Evolutionary conservation across 164 flowering plant species (phyloP).

Genomic region (Vitis rupestris): DNA sequence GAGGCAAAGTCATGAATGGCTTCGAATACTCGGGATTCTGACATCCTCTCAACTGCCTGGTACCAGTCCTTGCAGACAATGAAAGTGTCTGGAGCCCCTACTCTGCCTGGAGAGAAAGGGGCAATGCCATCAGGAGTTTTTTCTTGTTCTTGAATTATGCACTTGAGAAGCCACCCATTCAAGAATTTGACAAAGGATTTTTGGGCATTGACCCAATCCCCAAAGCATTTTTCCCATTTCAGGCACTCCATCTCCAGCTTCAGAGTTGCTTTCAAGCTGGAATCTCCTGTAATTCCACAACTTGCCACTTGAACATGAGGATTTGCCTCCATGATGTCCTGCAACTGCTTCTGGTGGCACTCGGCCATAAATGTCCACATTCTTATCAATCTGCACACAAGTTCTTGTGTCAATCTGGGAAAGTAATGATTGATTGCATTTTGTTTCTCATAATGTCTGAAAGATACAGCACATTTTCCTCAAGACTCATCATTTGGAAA

Average conservation of each 20-base stretch:
- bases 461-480: too few relatives aligned
- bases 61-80: conserved; percentile 2
- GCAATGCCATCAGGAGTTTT: not conserved
- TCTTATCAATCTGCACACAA: conserved; percentile 3
- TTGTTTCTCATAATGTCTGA: too few relatives aligned
- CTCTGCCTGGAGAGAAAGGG: too few relatives aligned
- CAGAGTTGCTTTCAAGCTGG: not conserved
- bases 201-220: conserved; percentile 1
- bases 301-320: not conserved
- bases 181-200: not conserved
- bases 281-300: too few relatives aligned
- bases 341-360: conserved; percentile 7
- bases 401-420: not conserved
- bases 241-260: conserved; percentile 3
- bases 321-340: not conserved
- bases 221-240: conserved; percentile 1
- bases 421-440: not conserved
- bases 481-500: too few relatives aligned
- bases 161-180: conserved; percentile 6
- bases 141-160: not conserved
- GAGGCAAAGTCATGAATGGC: conserved; percentile 1
- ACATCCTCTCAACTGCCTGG: not conserved
- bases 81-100: not conserved
- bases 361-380: conserved; percentile 7
- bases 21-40: not conserved